Evolutionary conservation across 208 protist genomes (phyloP).

Genomic region (Trypanosoma theileri): DNA sequence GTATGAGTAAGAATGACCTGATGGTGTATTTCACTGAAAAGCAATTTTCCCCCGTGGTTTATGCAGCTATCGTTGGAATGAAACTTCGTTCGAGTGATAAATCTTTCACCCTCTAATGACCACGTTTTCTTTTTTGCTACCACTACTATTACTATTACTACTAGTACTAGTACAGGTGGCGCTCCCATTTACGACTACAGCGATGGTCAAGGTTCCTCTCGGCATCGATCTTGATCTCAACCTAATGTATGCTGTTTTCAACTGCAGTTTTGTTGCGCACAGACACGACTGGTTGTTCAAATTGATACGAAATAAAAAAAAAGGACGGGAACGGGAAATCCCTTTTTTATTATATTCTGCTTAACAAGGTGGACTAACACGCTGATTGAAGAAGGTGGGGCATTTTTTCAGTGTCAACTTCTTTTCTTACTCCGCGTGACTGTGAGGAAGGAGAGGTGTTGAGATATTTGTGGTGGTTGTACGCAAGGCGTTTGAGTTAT

Average conservation of each 20-base stretch:
- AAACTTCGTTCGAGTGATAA: slow-evolving; percentile 88
- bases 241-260: slow-evolving; percentile 94
- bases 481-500: too few species aligned
- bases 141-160: neutral
- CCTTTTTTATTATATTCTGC: slow-evolving; percentile 64
- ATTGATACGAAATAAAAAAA: too few species aligned
- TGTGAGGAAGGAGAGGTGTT: too few species aligned
- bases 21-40: slow-evolving; percentile 96
- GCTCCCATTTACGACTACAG: too few species aligned
- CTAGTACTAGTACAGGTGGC: slow-evolving; percentile 30
- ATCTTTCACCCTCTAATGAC: too few species aligned
- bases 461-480: too few species aligned
- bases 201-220: too few species aligned
- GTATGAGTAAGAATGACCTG: slow-evolving; percentile 94
- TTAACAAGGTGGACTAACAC: slow-evolving; percentile 95
- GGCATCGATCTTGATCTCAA: slow-evolving; percentile 86
- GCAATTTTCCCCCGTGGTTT: slow-evolving; percentile 90
- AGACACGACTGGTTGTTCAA: slow-evolving; percentile 62
- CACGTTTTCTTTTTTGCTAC: too few species aligned
- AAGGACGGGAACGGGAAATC: too few species aligned
- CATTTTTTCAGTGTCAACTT: too few species aligned
- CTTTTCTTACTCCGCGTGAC: too few species aligned
- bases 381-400: too few species aligned
- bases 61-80: slow-evolving; percentile 97
- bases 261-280: slow-evolving; percentile 91